Conservation (phyloP, 202 grass and related monocot species). For the Digitaria exilis region DNA sequence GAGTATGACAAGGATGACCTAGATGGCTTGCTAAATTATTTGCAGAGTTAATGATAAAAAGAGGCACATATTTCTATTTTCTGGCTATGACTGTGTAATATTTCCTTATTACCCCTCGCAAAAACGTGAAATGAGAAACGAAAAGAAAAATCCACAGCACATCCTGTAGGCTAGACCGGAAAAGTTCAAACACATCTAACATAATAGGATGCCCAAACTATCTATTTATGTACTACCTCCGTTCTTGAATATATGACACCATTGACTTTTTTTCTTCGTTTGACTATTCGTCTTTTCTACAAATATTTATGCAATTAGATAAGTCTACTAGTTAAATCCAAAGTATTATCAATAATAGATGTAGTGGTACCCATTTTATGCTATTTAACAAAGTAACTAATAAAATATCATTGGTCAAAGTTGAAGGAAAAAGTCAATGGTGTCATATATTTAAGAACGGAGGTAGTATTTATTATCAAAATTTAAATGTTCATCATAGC, state of each 20-base stretch:
- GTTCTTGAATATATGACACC: too few relatives aligned
- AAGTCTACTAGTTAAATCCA: too few relatives aligned
- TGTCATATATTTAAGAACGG: too few relatives aligned
- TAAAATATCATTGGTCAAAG: too few relatives aligned
- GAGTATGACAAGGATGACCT: constrained; percentile 7
- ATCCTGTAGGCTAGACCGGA: neutral
- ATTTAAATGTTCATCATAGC: constrained; percentile 7
- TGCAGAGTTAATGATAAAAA: constrained; percentile 4
- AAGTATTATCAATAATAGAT: too few relatives aligned
- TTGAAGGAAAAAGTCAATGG: too few relatives aligned
- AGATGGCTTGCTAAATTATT: neutral
- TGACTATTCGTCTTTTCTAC: too few relatives aligned
- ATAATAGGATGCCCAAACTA: constrained; percentile 11
- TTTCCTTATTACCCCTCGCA: neutral
- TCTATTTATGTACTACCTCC: too few relatives aligned
- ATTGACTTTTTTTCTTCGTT: too few relatives aligned
- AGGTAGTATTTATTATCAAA: constrained; percentile 21
- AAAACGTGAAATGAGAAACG: neutral
- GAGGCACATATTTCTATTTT: constrained; percentile 15
- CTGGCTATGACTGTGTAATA: neutral
- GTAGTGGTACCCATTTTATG: too few relatives aligned
- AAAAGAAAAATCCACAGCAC: neutral
- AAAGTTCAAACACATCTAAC: neutral
- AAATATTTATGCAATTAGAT: too few relatives aligned
- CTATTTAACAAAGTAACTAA: too few relatives aligned